Evolutionary conservation across 2,329 filamentous ascomycete species (phyloP).

Genomic region (Thermomyces lanuginosus): DNA sequence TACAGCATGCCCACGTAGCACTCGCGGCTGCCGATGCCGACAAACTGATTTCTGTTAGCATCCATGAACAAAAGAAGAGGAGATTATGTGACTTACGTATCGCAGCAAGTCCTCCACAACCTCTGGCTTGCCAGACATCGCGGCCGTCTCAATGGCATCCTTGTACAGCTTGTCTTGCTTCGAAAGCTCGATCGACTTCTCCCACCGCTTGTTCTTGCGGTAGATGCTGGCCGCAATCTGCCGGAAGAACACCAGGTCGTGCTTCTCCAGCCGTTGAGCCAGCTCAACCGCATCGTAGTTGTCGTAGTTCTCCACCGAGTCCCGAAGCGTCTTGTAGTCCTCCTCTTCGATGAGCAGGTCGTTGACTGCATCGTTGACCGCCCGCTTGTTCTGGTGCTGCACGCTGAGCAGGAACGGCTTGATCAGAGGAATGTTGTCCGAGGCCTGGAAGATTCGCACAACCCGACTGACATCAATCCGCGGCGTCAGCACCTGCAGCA

Average conservation of each 20-base stretch:
- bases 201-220: constrained; percentile 99
- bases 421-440: constrained; percentile 92
- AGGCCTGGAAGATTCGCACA: constrained; percentile 98
- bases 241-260: constrained; percentile 96
- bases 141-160: constrained; percentile 95
- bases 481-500: constrained; percentile 78
- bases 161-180: constrained; percentile 99
- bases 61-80: constrained; percentile 3
- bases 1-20: constrained; percentile 99
- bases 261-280: constrained; percentile 83
- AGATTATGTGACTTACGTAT: constrained; percentile 56
- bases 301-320: constrained; percentile 97
- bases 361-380: constrained; percentile 95
- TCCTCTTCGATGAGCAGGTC: constrained; percentile 96
- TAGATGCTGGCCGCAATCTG: constrained; percentile 98
- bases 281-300: constrained; percentile 95
- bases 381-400: constrained; percentile 92
- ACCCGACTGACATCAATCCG: constrained; percentile 97
- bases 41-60: constrained; percentile 51
- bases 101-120: constrained; percentile 90
- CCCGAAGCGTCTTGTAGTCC: constrained; percentile 94
- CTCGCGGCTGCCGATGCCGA: constrained; percentile 96
- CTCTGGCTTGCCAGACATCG: constrained; percentile 75
- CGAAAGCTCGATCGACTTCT: constrained; percentile 92
- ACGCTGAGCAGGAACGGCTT: constrained; percentile 97